Evolutionary conservation across 768 basidiomycete genomes (phyloP), one percentile per base, ranked within the genome.

Genomic region (Russula dissimulans): DNA sequence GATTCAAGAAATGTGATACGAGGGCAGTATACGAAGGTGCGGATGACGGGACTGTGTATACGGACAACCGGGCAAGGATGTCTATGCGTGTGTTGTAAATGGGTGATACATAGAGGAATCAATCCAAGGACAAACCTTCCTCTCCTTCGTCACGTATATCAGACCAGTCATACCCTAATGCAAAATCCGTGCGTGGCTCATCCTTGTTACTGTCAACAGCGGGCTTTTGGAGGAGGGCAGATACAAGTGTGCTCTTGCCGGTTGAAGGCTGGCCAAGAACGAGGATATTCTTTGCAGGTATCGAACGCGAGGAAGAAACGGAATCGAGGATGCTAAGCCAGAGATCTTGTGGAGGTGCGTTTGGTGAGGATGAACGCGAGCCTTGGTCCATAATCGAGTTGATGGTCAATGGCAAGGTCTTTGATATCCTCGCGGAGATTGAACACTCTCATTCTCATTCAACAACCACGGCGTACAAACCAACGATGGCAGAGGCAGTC

Each of bases 291-390:
- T 95, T 97, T 18, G 89, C 86, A 15, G 89, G 89, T 68, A 85
- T 88, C 11, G 87, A 83, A 55, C 90, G 82, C 41, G 87, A 82
- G 32, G 85, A 84, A 2, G 91, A 89, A 29, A 95, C 86, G 12
- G 87, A 85, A 73, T 94, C 86, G 5, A 98, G 79, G 66, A 98
- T 97, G 12, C 90, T 89, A 3, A 86, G 88, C 95, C 95, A 98
- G 43, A 97, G 75, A 67, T 95, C 89, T 65, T 85, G 81, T 0
- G 87, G 87, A 5, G 86, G 86, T 15, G 82, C 80, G 48, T 83
- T 84, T 60, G 88, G 88, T 26, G 86, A 79, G n/a, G 85, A 79
- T 22, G 85, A 76, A 46, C 87, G 82, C 61, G 78, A 79, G 18
- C 70, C 72, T 34, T 73, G 69, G 43, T 66, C 54, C 63, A 66